Percentiles rank a stretch among this genome's conserved stretches.
Conservation (phyloP, 345 rosid species). For the Iberis pinnata region DNA sequence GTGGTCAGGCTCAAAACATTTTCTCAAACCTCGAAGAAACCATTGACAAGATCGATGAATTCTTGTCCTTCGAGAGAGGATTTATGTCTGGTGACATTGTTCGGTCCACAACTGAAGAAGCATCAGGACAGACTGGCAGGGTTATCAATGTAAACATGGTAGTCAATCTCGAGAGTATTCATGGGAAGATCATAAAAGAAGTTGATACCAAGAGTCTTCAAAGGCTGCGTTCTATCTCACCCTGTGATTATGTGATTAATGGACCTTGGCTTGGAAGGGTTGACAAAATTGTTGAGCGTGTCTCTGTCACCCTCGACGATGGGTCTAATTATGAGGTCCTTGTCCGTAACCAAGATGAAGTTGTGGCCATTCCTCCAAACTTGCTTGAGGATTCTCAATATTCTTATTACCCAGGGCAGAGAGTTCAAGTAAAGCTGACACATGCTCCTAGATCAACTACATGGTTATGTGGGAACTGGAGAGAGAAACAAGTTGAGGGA, state of each 20-base stretch:
- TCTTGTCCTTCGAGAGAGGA: slow-evolving; percentile 77
- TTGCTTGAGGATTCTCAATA: slow-evolving; percentile 61
- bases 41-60: slow-evolving; percentile 81
- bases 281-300: slow-evolving; percentile 52
- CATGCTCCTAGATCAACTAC: slow-evolving; percentile 44
- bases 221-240: slow-evolving; percentile 56
- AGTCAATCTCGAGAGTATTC: slow-evolving; percentile 56
- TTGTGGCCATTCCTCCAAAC: slow-evolving; percentile 52
- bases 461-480: slow-evolving; percentile 82
- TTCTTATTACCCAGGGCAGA: slow-evolving; percentile 78
- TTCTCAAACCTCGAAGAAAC: slow-evolving; percentile 76
- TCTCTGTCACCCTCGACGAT: slow-evolving; percentile 59
- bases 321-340: slow-evolving; percentile 62
- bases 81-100: slow-evolving; percentile 71
- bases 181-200: slow-evolving; percentile 46
- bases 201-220: slow-evolving; percentile 54
- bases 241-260: slow-evolving; percentile 62
- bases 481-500: slow-evolving; percentile 51
- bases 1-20: slow-evolving; percentile 57
- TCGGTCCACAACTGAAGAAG: slow-evolving; percentile 46
- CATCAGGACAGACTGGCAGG: slow-evolving; percentile 79
- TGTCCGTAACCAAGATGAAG: slow-evolving; percentile 46
- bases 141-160: slow-evolving; percentile 47
- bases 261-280: slow-evolving; percentile 84
- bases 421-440: slow-evolving; percentile 52